Base-by-base conservation (phyloP, 2,329 filamentous ascomycete species). In the Penicillium sp. region DNA sequence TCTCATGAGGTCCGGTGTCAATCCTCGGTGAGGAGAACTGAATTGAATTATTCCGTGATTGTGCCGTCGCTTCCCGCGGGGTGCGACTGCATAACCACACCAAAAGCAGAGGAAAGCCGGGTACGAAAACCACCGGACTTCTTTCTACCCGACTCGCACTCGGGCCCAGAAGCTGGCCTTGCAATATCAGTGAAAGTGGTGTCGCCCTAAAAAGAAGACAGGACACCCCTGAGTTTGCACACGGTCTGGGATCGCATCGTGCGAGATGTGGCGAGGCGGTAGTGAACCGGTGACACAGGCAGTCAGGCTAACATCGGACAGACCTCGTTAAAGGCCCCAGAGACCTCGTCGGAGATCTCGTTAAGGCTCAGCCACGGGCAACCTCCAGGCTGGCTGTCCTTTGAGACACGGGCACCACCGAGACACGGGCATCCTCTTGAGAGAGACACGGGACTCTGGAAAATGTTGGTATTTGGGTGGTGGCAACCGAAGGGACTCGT, bases 1-100 rank as follows among this genome's bases (percentile, higher is more conserved):
- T 54, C 45, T 43, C 52, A 34, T 52, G 52, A 45, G 52, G 30
- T 52, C 49, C 49, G 52, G 48, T 52, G 38, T 46, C 46, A 49
- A 54, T 52, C 41, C 49, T 29, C 16, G 30, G n/a, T n/a, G 33
- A 12, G 33, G 33, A 41, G 35, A 41, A 50, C 41, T 30, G 33
- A 45, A 51, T 12, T 52, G 44, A 48, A 52, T 52, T 39, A n/a
- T 35, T 40, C 25, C 29, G 40, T 48, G 40, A 44, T 41, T 52
- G 36, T 52, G 40, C 49, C 34, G 49, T 41, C 22, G n/a, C n/a
- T n/a, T n/a, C n/a, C n/a, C n/a, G n/a, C n/a, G n/a, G n/a, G n/a
- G n/a, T 22, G 41, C 30, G 14, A 30, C 46, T 33, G 39, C 13
- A 39, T 41, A 49, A 49, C 30, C 45, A 49, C 45, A 39, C 41